Percentiles rank a stretch among this genome's conserved stretches.
Evolutionary conservation across 768 basidiomycete genomes (phyloP).

Genomic region (Suillus spraguei): DNA sequence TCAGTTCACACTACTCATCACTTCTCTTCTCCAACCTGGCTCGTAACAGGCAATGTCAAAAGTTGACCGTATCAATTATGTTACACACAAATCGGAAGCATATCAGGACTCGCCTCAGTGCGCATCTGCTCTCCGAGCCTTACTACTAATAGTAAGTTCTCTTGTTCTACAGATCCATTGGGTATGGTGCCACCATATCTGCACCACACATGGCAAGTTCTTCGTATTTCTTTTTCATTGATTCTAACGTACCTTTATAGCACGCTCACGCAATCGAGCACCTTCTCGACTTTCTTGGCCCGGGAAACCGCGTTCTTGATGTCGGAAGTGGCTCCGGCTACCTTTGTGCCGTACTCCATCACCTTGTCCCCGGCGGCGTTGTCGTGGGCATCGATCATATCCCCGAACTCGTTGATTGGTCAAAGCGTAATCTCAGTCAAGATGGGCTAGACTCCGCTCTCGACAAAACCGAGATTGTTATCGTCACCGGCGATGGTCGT

Average conservation of each 20-base stretch:
- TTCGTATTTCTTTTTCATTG: neutral
- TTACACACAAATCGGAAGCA: slow-evolving; percentile 49
- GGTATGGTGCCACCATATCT: slow-evolving; percentile 89
- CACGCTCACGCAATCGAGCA: slow-evolving; percentile 87
- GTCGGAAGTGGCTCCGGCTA: slow-evolving; percentile 91
- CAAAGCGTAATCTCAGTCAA: slow-evolving; percentile 62
- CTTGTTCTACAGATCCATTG: slow-evolving; percentile 57
- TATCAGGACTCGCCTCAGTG: slow-evolving; percentile 84
- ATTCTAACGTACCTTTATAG: slow-evolving; percentile 34
- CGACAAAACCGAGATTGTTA: slow-evolving; percentile 55
- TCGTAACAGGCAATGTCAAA: slow-evolving; percentile 60
- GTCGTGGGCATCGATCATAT: slow-evolving; percentile 95
- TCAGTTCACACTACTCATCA: slow-evolving; percentile 32
- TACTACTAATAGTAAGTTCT: slow-evolving; percentile 5
- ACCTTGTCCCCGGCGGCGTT: slow-evolving; percentile 63
- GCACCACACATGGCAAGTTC: slow-evolving; percentile 89
- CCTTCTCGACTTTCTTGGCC: slow-evolving; percentile 69
- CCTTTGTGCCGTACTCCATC: slow-evolving; percentile 77
- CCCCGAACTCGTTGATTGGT: slow-evolving; percentile 71
- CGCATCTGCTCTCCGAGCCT: slow-evolving; percentile 23
- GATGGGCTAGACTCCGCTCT: slow-evolving; percentile 65
- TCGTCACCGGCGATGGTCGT: slow-evolving; percentile 81
- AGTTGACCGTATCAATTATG: slow-evolving; percentile 75
- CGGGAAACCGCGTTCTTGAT: slow-evolving; percentile 80
- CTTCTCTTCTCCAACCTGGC: neutral